Conservation (phyloP, 2,329 filamentous ascomycete genomes). For the Cladophialophora bantiana region DNA sequence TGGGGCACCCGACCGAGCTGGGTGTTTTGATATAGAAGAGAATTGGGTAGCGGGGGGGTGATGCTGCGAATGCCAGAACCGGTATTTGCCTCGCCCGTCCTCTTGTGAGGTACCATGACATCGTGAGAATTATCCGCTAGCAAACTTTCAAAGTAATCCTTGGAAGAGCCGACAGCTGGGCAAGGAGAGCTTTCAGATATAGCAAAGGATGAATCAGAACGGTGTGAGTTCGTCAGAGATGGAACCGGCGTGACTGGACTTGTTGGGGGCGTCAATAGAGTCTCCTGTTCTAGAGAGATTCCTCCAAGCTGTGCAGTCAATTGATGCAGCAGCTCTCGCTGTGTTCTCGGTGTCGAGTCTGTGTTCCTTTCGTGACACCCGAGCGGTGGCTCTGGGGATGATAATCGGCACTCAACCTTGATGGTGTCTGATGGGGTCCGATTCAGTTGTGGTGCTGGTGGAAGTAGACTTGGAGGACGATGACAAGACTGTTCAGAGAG, state of each 20-base stretch:
- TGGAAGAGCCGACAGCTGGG: neutral
- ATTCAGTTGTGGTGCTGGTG: conserved; percentile 19
- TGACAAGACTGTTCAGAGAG: conserved; percentile 12
- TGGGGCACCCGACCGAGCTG: neutral
- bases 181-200: conserved; percentile 2
- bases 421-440: conserved; percentile 1
- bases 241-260: conserved; percentile 32
- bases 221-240: conserved; percentile 29
- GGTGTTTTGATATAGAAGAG: neutral
- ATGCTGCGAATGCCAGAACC: conserved; percentile 1
- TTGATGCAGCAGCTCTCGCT: neutral
- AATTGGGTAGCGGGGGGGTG: conserved; percentile 5
- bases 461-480: conserved; percentile 26
- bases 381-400: conserved; percentile 4
- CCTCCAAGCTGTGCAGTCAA: conserved; percentile 14
- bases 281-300: conserved; percentile 7
- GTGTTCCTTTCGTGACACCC: neutral
- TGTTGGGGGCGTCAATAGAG: neutral
- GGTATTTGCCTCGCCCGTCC: neutral
- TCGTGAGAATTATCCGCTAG: neutral
- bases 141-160: neutral
- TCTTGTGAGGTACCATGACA: neutral
- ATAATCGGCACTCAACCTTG: conserved; percentile 29
- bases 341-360: conserved; percentile 10
- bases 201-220: conserved; percentile 17